Percentiles rank a stretch among this genome's conserved stretches.
Conservation (phyloP, 306 rosid genomes). For the Sesbania bispinosa region DNA sequence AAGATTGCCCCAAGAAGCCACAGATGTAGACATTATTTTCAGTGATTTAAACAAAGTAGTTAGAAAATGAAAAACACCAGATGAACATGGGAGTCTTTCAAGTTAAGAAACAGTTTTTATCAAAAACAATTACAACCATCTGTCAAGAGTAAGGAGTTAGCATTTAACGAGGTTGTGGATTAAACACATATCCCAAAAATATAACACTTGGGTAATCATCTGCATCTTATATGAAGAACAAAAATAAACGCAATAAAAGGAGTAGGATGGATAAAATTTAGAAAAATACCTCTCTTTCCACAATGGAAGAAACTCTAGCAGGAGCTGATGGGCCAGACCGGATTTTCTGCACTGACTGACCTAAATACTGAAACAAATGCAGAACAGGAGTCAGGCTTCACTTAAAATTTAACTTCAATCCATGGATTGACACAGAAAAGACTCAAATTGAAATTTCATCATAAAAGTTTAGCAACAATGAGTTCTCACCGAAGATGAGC, state of each 20-base stretch:
- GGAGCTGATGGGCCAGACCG: conserved; percentile 33
- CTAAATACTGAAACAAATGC: conserved; percentile 36
- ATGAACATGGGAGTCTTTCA: neutral
- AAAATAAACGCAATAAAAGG: neutral
- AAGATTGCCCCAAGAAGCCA: neutral
- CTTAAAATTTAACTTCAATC: neutral
- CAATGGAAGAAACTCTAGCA: conserved; percentile 42
- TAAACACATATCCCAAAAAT: neutral
- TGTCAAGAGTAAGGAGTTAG: neutral
- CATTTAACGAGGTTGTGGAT: neutral
- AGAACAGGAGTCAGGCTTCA: neutral
- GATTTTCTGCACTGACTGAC: conserved; percentile 38
- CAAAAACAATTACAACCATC: neutral
- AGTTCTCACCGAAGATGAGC: conserved; percentile 49
- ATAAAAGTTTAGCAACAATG: neutral
- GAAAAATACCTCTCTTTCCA: conserved; percentile 49
- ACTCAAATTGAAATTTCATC: neutral
- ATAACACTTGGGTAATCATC: neutral
- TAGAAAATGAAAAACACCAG: neutral
- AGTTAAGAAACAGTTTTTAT: neutral
- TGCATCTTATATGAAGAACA: neutral
- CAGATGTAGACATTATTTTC: neutral
- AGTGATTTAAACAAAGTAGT: neutral
- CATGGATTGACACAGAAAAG: neutral
- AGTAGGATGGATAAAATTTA: neutral